phyloP scores from a whole-genome alignment of 805 yeast genomes.

The Candida taoyuanica region DNA sequence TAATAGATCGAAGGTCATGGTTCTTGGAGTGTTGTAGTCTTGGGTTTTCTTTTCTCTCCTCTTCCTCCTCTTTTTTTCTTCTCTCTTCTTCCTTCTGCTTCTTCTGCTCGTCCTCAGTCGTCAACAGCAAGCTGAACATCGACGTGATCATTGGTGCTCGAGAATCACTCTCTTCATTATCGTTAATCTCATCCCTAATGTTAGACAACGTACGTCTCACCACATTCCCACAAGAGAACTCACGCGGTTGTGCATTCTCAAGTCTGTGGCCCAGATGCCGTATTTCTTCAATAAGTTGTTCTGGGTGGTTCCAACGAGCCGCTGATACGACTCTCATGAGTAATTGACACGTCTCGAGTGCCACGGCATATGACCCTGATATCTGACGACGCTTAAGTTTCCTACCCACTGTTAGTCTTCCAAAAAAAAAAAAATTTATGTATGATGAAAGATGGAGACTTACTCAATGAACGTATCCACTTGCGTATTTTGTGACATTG shows the following conservation, averaged over 20 bases:
- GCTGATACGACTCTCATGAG: conserved; percentile 84
- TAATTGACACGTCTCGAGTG: conserved; percentile 82
- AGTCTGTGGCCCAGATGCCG: conserved; percentile 68
- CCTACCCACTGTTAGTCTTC: too few relatives aligned
- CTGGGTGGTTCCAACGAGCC: conserved; percentile 79
- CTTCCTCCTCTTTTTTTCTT: conserved; percentile 19
- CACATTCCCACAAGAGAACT: conserved; percentile 84
- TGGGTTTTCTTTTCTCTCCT: conserved; percentile 23
- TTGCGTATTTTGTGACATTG: conserved; percentile 24
- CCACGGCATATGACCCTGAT: conserved; percentile 74
- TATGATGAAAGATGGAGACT: conserved; percentile 4
- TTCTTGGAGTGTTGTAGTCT: conserved; percentile 25
- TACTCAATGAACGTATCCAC: conserved; percentile 40
- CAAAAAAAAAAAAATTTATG: conserved; percentile 2
- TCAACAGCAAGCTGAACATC: conserved; percentile 81
- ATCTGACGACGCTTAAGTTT: conserved; percentile 81
- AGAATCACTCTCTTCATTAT: conserved; percentile 28
- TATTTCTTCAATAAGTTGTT: conserved; percentile 65
- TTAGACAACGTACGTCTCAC: conserved; percentile 84
- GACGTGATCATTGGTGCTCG: conserved; percentile 61
- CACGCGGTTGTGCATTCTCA: conserved; percentile 81
- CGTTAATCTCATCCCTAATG: conserved; percentile 80
- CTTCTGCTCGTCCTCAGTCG: conserved; percentile 30
- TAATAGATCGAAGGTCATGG: conserved; percentile 72
- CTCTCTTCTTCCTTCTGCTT: conserved; percentile 21